Base-by-base conservation (phyloP, 257 asterid species). In the Nicotiana knightiana region DNA sequence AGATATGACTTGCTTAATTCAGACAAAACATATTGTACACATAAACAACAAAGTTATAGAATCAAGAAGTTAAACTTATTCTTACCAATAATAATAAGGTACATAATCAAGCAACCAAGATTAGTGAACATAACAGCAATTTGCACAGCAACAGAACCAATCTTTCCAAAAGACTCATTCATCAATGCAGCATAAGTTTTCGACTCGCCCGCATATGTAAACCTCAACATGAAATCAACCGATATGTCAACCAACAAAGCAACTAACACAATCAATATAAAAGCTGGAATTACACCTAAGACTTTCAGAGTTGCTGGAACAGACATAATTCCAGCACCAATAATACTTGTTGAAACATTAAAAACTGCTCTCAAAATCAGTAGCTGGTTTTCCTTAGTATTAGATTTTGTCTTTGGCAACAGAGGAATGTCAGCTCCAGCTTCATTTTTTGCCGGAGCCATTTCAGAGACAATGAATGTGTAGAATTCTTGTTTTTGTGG, bases 311-410 rank as follows among this genome's bases (percentile, higher is more conserved):
- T 96, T 0, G 99, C 99, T 24, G 99, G 99, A 7, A 96, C 90
- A 3, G 99, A 96, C 99, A 96, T 96, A 54, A 96, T 96, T 55
- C 98, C 99, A 1, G 98, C 97, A 7, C 99, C 99, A 13, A 96
- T 93, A 43, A 96, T 96, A 89, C 97, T 93, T 37, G 98, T 96
- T 55, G 98, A 84, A 51, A 96, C 97, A 70, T 96, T 96, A 85
- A 94, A 96, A 13, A 96, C 97, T 8, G 98, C 97, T 46, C 98
- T 95, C 0, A 91, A 81, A n/a, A 91, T 73, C 21, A 94, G 86
- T n/a, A 91, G 81, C 1, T 76, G 77, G 6, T 81, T 88, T 37
- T 32, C 86, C 48, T 76, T 43, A 12, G 63, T 30, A 28, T 30
- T 13, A 6, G 37, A 76, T 9, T 68, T 86, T 59, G 37, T 83